Percentiles rank a stretch among this genome's conserved stretches.
Evolutionary conservation across 805 yeast species (phyloP).

Genomic region (Cyberlindnera subsufficiens): DNA sequence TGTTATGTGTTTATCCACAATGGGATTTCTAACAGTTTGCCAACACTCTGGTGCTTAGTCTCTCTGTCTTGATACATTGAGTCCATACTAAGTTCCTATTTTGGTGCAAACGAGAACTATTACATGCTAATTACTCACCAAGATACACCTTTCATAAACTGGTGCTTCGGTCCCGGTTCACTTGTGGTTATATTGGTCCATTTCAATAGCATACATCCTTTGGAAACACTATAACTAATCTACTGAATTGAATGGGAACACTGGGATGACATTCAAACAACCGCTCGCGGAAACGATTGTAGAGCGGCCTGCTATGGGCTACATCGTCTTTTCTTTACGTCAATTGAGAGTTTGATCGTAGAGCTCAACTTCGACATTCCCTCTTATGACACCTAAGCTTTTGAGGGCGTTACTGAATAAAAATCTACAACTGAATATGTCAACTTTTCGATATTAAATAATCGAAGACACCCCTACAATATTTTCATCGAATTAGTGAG

Average conservation of each 20-base stretch:
- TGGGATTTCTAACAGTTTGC: conserved; percentile 52
- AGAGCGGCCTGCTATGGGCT: background rate
- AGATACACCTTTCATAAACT: conserved; percentile 26
- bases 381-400: no score
- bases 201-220: conserved; percentile 49
- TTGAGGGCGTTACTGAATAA: no score
- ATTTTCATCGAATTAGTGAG: no score
- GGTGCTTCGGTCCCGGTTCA: conserved; percentile 17
- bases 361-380: no score
- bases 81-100: conserved; percentile 76
- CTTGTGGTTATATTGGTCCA: conserved; percentile 58
- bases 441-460: no score
- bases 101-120: conserved; percentile 79
- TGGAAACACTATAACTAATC: background rate
- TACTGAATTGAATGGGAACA: no score
- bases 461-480: no score
- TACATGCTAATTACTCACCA: conserved; percentile 67
- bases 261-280: no score
- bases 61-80: background rate
- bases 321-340: no score
- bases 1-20: background rate
- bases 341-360: no score
- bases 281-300: background rate
- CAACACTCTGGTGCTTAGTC: conserved; percentile 88
- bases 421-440: no score